Evolutionary conservation across 2,329 filamentous ascomycete species (phyloP).

Genomic region (Cladophialophora carrionii): DNA sequence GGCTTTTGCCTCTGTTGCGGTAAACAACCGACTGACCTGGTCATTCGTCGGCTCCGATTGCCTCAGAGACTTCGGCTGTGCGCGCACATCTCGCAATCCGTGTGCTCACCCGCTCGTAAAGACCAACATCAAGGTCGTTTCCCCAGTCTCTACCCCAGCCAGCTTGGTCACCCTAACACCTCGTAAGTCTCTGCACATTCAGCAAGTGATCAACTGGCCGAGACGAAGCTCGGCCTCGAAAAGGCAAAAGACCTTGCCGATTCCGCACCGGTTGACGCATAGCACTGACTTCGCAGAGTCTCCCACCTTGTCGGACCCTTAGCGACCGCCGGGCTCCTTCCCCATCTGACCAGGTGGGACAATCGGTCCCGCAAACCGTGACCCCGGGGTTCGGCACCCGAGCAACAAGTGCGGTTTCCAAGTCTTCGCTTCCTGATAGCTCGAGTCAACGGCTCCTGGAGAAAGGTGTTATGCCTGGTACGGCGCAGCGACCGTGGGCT

Average conservation of each 20-base stretch:
- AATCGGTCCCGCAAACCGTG: conserved; percentile 9
- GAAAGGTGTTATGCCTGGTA: not conserved
- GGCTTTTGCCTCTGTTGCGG: conserved; percentile 10
- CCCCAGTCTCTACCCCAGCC: conserved; percentile 7
- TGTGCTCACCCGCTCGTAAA: not conserved
- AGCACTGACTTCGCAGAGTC: not conserved
- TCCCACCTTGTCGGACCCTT: not conserved
- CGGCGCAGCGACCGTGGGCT: no score
- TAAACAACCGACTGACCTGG: not conserved
- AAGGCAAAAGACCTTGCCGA: conserved; percentile 8
- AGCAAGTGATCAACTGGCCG: conserved; percentile 12
- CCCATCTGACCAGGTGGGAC: conserved; percentile 1
- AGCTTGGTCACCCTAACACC: conserved; percentile 10
- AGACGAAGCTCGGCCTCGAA: conserved; percentile 8
- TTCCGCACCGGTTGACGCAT: conserved; percentile 4
- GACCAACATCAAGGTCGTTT: not conserved
- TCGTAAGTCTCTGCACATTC: not conserved
- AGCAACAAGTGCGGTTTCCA: not conserved
- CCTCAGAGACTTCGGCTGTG: not conserved
- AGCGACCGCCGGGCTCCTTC: not conserved
- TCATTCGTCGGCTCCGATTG: conserved; percentile 13
- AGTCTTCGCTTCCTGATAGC: conserved; percentile 5
- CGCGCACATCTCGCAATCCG: conserved; percentile 2
- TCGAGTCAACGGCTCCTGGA: not conserved
- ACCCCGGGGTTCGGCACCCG: conserved; percentile 1